A percentile compares a stretch with the other conserved stretches of the same genome.
Evolutionary conservation across 305 asterid species (phyloP).

Genomic region (Fraxinus greggii): DNA sequence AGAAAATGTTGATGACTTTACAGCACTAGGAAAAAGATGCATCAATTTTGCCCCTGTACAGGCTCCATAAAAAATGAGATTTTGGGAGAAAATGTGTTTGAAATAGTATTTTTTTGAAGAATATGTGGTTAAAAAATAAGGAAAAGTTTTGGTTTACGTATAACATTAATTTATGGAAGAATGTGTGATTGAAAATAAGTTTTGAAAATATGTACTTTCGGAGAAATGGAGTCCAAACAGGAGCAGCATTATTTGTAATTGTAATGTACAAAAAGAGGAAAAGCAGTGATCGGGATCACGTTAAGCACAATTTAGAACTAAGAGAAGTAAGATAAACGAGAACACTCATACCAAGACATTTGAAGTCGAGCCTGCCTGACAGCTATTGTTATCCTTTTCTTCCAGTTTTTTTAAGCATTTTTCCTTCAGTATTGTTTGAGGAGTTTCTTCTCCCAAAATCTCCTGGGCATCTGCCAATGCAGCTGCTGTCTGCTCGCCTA

Average conservation of each 20-base stretch:
- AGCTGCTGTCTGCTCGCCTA: constrained; percentile 87
- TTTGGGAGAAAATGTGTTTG: not conserved
- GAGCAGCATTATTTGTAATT: not conserved
- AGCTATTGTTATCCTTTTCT: constrained; percentile 33
- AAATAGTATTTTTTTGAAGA: not conserved
- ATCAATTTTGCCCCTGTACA: not conserved
- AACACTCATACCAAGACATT: constrained; percentile 49
- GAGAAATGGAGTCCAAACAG: not conserved
- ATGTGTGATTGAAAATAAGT: too few species aligned
- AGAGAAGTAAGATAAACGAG: not conserved
- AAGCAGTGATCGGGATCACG: not conserved
- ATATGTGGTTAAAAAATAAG: too few species aligned
- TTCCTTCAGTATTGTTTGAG: constrained; percentile 66
- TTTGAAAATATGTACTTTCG: not conserved
- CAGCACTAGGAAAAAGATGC: not conserved
- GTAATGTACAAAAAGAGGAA: not conserved
- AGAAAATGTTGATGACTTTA: not conserved
- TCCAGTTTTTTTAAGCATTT: constrained; percentile 39
- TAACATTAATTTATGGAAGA: not conserved
- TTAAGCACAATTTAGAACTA: not conserved
- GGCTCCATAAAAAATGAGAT: not conserved
- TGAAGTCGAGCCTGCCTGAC: constrained; percentile 36
- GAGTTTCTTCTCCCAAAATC: constrained; percentile 86
- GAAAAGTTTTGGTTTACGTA: too few species aligned
- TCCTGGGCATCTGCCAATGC: constrained; percentile 92